These are phyloP conservation scores for Sugiyamaella pinicola DNA, from an alignment of 1,139 yeast genomes.

Conservation along the genomic window DNA sequence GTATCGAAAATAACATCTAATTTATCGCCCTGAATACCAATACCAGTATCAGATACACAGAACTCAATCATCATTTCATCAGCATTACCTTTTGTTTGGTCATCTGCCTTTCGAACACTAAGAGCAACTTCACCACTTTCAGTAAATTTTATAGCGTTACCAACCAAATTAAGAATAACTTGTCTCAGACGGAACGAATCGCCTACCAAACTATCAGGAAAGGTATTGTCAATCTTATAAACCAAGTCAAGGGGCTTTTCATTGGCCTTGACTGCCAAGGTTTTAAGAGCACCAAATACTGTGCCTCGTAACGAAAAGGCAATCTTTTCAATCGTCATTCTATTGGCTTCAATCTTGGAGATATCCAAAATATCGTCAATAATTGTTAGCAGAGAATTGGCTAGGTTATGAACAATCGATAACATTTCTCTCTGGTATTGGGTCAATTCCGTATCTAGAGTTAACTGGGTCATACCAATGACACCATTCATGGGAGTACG, in stretches of 20 bases:
- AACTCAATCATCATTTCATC: slow-evolving; percentile 73
- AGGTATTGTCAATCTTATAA: slow-evolving; percentile 79
- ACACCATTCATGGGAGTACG: slow-evolving; percentile 93
- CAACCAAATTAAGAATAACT: slow-evolving; percentile 79
- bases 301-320: slow-evolving; percentile 84
- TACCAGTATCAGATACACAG: slow-evolving; percentile 87
- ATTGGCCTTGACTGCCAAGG: slow-evolving; percentile 84
- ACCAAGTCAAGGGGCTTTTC: slow-evolving; percentile 79
- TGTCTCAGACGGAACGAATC: slow-evolving; percentile 85
- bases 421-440: slow-evolving; percentile 91
- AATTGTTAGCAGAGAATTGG: slow-evolving; percentile 78
- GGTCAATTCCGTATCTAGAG: slow-evolving; percentile 81
- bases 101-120: slow-evolving; percentile 46
- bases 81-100: slow-evolving; percentile 45
- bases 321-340: slow-evolving; percentile 89
- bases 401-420: slow-evolving; percentile 81
- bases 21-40: slow-evolving; percentile 82
- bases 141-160: slow-evolving; percentile 86
- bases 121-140: slow-evolving; percentile 70
- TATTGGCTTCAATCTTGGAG: slow-evolving; percentile 86
- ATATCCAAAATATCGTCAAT: slow-evolving; percentile 89
- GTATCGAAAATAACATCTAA: slow-evolving; percentile 83
- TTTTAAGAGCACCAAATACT: slow-evolving; percentile 83
- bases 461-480: slow-evolving; percentile 87
- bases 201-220: slow-evolving; percentile 84